Evolutionary conservation across 139 green algal genomes (phyloP).

Genomic region (Chlamydomonas applanata): DNA sequence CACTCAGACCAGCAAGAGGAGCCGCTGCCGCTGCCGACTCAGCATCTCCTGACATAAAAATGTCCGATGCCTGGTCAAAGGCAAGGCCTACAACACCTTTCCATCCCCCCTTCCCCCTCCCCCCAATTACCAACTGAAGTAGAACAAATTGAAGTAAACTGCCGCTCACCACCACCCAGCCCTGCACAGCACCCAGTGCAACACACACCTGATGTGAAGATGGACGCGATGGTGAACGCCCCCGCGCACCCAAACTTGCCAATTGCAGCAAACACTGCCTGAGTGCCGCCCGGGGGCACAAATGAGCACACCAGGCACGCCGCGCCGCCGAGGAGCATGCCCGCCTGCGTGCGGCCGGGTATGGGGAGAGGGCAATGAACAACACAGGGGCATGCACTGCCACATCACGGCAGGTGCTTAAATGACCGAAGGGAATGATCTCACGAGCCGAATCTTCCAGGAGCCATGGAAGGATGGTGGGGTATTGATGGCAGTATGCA

Average conservation of each 20-base stretch:
- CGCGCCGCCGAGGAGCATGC: constrained; percentile 29
- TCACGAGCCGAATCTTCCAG: background rate
- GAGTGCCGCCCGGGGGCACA: constrained; percentile 10
- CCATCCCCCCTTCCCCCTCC: too few relatives aligned
- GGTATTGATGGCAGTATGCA: too few relatives aligned
- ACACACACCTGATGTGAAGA: constrained; percentile 32
- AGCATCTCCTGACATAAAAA: too few relatives aligned
- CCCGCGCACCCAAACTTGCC: constrained; percentile 51
- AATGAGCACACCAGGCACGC: constrained; percentile 34
- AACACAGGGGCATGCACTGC: background rate
- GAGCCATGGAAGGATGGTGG: too few relatives aligned
- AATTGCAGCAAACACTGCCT: constrained; percentile 23
- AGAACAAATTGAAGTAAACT: too few relatives aligned
- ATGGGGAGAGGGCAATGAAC: background rate
- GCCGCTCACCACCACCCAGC: too few relatives aligned
- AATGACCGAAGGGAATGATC: background rate
- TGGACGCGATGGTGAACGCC: constrained; percentile 41
- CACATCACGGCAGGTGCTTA: background rate
- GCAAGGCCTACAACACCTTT: too few relatives aligned
- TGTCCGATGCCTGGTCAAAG: too few relatives aligned
- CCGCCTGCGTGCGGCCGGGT: background rate
- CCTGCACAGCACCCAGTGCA: too few relatives aligned
- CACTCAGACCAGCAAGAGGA: background rate
- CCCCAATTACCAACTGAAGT: too few relatives aligned
- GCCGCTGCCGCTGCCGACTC: too few relatives aligned